phyloP scores from a whole-genome alignment of 179 eudicot genomes.

The Heliamphora pulchella region DNA sequence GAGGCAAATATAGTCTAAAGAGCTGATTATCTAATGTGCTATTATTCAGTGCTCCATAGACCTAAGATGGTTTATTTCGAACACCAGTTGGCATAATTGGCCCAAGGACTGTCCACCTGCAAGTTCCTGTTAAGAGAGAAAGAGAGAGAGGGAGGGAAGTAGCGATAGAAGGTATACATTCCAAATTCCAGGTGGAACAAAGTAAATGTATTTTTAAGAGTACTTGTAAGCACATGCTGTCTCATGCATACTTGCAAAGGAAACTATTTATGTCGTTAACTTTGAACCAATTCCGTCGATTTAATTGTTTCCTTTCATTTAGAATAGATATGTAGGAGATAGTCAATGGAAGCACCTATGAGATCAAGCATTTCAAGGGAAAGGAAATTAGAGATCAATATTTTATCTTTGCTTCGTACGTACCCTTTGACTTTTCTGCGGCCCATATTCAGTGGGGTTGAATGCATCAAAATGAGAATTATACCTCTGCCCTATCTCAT shows the following conservation, averaged over 20 bases:
- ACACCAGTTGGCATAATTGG: background rate
- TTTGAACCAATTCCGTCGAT: background rate
- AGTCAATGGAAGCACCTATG: background rate
- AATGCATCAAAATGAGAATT: conserved; percentile 83
- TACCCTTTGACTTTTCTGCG: conserved; percentile 96
- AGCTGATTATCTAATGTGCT: background rate
- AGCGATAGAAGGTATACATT: background rate
- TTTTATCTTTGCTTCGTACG: background rate
- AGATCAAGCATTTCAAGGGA: conserved; percentile 1
- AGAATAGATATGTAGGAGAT: background rate
- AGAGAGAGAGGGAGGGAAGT: background rate
- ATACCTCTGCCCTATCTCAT: conserved; percentile 74
- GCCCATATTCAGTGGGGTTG: conserved; percentile 84
- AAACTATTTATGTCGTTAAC: background rate
- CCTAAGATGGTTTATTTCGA: background rate
- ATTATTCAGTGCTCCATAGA: background rate
- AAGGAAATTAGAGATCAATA: background rate
- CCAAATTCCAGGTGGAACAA: conserved; percentile 3
- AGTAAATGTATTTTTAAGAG: background rate
- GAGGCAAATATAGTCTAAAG: background rate
- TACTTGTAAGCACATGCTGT: background rate
- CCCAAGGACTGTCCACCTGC: background rate
- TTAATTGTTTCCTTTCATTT: background rate
- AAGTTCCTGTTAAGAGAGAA: background rate
- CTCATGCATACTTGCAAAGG: background rate